These are phyloP conservation scores for Morella rubra DNA, from an alignment of 306 rosid species.

Conservation along the genomic window DNA sequence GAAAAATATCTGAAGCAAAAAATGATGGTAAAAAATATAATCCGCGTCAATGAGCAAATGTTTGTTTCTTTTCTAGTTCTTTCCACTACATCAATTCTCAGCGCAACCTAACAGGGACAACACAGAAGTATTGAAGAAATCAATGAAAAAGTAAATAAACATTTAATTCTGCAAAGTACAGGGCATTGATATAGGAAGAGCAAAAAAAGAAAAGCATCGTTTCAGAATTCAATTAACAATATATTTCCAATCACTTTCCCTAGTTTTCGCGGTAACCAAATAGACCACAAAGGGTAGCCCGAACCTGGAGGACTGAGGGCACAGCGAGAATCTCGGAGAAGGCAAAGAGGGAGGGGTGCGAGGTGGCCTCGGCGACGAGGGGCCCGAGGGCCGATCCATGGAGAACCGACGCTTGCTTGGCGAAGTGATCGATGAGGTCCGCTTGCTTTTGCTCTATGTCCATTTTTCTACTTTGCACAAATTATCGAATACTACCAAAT, in stretches of 20 bases:
- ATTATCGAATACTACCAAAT: background rate
- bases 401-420: conserved; percentile 61
- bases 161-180: background rate
- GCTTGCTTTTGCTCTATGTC: conserved; percentile 85
- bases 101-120: too few relatives aligned
- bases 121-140: too few relatives aligned
- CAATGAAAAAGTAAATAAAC: too few relatives aligned
- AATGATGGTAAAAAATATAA: too few relatives aligned
- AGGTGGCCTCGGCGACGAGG: conserved; percentile 65
- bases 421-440: conserved; percentile 76
- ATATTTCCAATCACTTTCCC: background rate
- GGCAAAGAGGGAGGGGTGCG: conserved; percentile 84
- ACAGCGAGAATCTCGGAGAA: conserved; percentile 87
- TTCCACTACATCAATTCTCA: too few relatives aligned
- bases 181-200: background rate
- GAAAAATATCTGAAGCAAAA: too few relatives aligned
- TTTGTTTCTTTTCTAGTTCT: too few relatives aligned
- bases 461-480: conserved; percentile 32
- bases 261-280: background rate
- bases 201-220: background rate
- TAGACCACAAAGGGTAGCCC: background rate
- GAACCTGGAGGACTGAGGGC: conserved; percentile 71
- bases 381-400: conserved; percentile 53
- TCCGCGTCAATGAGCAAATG: too few relatives aligned
- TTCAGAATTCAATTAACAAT: background rate